Percentiles rank a stretch among this genome's conserved stretches.
These are phyloP conservation scores for Cyclocybe cylindracea DNA, from an alignment of 768 basidiomycete species.

Conservation along the genomic window DNA sequence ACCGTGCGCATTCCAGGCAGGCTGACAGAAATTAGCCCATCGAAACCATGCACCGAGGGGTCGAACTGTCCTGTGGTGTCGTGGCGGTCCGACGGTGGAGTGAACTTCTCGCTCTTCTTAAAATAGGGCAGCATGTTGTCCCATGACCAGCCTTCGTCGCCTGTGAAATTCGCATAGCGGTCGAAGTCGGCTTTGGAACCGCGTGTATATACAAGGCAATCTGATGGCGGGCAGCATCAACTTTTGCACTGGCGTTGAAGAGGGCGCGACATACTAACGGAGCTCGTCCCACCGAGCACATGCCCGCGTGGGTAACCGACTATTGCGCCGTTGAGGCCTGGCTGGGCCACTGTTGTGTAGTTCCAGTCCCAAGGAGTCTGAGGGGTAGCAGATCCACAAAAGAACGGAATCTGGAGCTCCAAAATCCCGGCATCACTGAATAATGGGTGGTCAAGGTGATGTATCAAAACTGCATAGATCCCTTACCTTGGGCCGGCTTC, in stretches of 20 bases:
- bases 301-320: constrained; percentile 21
- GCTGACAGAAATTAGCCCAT: constrained; percentile 9
- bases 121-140: constrained; percentile 30
- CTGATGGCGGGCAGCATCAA: constrained; percentile 7
- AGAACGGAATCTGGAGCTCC: constrained; percentile 9
- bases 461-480: background rate
- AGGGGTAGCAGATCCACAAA: constrained; percentile 1
- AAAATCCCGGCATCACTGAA: background rate
- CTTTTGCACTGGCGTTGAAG: constrained; percentile 7
- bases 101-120: constrained; percentile 16
- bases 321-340: constrained; percentile 18
- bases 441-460: background rate
- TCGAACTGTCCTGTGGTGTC: too few species aligned
- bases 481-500: constrained; percentile 57
- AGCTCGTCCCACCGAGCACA: constrained; percentile 28
- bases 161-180: constrained; percentile 27
- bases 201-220: too few species aligned
- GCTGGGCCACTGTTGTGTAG: constrained; percentile 22
- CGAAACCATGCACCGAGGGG: too few species aligned
- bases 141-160: constrained; percentile 50
- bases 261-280: constrained; percentile 18
- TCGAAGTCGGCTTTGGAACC: too few species aligned
- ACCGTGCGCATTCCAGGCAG: constrained; percentile 21
- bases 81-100: constrained; percentile 14
- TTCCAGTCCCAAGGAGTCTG: constrained; percentile 27